Base-by-base conservation (phyloP, 768 basidiomycete genomes). In the Kwoniella botswanensis region DNA sequence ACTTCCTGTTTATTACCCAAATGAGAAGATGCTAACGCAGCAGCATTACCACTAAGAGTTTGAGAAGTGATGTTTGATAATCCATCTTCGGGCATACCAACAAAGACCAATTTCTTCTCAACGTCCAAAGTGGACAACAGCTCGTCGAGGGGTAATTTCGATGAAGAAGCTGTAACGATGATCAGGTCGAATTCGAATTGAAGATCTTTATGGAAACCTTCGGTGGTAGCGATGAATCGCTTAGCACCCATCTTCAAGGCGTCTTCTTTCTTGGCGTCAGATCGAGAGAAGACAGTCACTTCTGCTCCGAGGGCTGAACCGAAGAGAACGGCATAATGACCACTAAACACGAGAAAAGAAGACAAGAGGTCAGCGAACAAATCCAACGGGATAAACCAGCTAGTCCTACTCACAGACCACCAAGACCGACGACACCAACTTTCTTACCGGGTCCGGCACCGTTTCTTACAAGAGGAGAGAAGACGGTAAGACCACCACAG, bases 401-500 rank as follows among this genome's bases (percentile, higher is more conserved):
- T 35, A 35, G 35, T 35, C 35, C 35, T 26, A 65, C 63, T 65
- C 21, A 65, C 76, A 90, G 84, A 21, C 89, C 90, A 46, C 90
- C 90, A 46, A 91, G 86, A 54, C 90, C 90, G 71, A 91, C 84
- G 54, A 91, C 82, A 55, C 89, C 90, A 73, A 91, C 88, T 71
- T 86, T 87, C 84, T 88, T 89, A 54, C 89, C 90, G 1, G 88
- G 88, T 0, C 89, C 89, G 67, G 74, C 79, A 35, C 87, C 87
- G 81, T 88, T 86, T 41, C 87, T 84, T 29, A 85, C 84, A 21
- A 91, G 83, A 13, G 90, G 89, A 0, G 88, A 89, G 83, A 85
- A 90, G 9, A 88, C 87, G 7, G 89, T 90, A n/a, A 90, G 78
- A 35, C 89, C 89, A 6, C 85, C 90, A 76, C 89, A 91, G 57